Evolutionary conservation across 257 asterid genomes (phyloP), one percentile per base, ranked within the genome.

Genomic region (Nicotiana sylvestris): DNA sequence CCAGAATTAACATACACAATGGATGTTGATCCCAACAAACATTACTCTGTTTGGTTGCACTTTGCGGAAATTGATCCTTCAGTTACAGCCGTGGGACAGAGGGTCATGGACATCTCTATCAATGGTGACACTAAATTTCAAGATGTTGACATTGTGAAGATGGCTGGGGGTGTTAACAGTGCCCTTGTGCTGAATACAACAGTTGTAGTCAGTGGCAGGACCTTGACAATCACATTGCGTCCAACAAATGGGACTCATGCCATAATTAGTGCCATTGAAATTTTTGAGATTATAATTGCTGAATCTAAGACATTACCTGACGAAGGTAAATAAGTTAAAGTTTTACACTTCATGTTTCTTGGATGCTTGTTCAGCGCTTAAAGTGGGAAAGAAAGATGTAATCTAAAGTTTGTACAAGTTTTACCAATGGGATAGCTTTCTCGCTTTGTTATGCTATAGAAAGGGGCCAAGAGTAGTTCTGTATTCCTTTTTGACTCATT

Each of bases 31-130:
- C 97, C 99, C 76, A 87, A 89, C 67, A 90, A 92, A 81, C 95
- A 92, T 62, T 96, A 92, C 88, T 96, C 98, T 35, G 83, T 96
- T 17, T 96, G 99, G 99, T 85, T 96, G 65, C 99, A 96, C 85
- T 96, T 94, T 85, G 98, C 99, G 16, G 99, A 96, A 85, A 96
- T 93, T 81, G 98, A 94, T 76, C 86, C 94, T 81, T 85, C 91
- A 6, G 89, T 96, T 74, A 94, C 90, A 37, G 89, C 80, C 43
- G 85, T 87, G n/a, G 96, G 97, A 18, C 86, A 96, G 83, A 90
- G 99, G 90, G 94, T 96, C 61, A 91, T 96, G 84, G 92, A 93
- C 56, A 82, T 96, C 74, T 83, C 85, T 87, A 84, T 96, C 51
- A 96, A 96, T 84, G 99, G 98, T 37, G 97, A 88, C 80, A 30